phyloP scores from a whole-genome alignment of 2,329 filamentous ascomycete species.

The Xylariaceae sp. region DNA sequence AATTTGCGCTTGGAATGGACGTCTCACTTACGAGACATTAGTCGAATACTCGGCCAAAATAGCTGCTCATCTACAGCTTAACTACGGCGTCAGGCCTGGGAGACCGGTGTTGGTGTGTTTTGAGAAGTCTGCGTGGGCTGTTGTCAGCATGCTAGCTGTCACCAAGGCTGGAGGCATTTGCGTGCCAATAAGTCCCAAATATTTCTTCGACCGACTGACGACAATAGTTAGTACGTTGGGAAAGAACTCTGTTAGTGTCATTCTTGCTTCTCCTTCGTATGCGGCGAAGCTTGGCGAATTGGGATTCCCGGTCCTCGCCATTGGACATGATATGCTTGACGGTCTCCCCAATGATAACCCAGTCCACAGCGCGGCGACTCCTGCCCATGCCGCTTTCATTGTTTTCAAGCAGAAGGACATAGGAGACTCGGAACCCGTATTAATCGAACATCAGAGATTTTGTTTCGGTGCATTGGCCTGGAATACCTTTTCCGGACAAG shows the following conservation, averaged over 20 bases:
- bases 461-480: background rate
- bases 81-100: slow-evolving; percentile 2
- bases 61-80: background rate
- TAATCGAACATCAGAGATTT: slow-evolving; percentile 28
- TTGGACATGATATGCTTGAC: background rate
- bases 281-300: background rate
- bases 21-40: background rate
- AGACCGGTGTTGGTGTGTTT: slow-evolving; percentile 30
- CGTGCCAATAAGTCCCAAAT: slow-evolving; percentile 37
- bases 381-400: background rate
- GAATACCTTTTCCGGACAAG: background rate
- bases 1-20: background rate
- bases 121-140: slow-evolving; percentile 30
- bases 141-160: slow-evolving; percentile 30
- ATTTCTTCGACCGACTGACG: slow-evolving; percentile 23
- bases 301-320: background rate
- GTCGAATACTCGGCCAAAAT: background rate
- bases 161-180: slow-evolving; percentile 32
- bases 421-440: slow-evolving; percentile 32
- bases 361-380: background rate
- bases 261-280: background rate
- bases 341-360: background rate
- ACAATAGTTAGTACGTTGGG: slow-evolving; percentile 9
- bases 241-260: slow-evolving; percentile 41
- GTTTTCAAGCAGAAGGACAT: background rate